Conservation (phyloP, 176 grass and related monocot genomes). For the Alloteropsis semialata region DNA sequence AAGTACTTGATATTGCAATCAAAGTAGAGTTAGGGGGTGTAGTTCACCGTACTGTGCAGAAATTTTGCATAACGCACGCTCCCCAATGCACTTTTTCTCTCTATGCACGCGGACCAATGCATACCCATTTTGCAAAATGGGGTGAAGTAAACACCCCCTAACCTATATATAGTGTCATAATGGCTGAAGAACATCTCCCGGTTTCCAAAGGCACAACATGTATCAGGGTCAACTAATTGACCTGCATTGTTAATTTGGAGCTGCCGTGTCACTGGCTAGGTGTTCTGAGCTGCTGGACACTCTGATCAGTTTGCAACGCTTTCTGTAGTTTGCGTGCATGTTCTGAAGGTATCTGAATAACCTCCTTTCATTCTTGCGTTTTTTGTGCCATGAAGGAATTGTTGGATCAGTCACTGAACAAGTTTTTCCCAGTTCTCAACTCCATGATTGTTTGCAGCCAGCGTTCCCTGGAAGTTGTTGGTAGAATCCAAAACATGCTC, state of each 20-base stretch:
- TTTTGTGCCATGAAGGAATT: neutral
- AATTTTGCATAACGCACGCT: too few relatives aligned
- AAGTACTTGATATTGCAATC: conserved; percentile 1
- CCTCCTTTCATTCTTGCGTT: neutral
- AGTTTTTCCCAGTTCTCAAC: neutral
- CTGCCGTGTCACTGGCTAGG: neutral
- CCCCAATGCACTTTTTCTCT: too few relatives aligned
- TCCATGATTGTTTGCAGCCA: neutral
- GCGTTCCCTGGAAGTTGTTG: neutral
- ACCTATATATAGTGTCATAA: conserved; percentile 31
- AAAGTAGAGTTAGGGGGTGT: too few relatives aligned
- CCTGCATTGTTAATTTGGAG: conserved; percentile 26
- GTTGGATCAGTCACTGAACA: neutral
- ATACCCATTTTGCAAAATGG: too few relatives aligned
- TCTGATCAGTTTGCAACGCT: neutral
- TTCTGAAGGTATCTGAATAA: neutral
- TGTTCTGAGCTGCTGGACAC: neutral
- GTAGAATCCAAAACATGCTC: conserved; percentile 26
- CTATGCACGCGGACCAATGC: too few relatives aligned
- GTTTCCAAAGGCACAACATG: conserved; percentile 30
- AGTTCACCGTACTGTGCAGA: too few relatives aligned
- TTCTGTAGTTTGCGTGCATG: neutral
- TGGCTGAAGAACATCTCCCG: conserved; percentile 25
- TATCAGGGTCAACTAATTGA: conserved; percentile 37
- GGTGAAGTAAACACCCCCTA: too few relatives aligned